These are phyloP conservation scores for Crucihimalaya himalaica DNA, from an alignment of 345 rosid genomes.

Conservation along the genomic window DNA sequence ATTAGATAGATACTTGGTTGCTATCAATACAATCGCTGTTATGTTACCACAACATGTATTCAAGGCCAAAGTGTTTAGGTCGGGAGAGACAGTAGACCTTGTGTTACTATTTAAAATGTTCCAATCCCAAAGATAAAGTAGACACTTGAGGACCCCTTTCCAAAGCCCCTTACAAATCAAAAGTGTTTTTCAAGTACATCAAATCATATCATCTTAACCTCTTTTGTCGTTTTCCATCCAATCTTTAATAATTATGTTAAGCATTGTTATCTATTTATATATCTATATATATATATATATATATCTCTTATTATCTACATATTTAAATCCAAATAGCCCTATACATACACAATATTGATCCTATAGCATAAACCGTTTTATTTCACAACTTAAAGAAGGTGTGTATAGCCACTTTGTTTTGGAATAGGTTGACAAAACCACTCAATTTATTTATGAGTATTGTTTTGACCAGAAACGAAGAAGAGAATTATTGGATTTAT, in stretches of 20 bases:
- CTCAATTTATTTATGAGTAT: no score
- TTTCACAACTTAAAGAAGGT: background rate
- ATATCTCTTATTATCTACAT: background rate
- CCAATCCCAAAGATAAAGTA: conserved; percentile 22
- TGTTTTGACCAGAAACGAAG: no score
- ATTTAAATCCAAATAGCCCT: background rate
- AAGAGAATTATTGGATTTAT: no score
- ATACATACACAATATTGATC: background rate
- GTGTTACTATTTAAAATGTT: conserved; percentile 34
- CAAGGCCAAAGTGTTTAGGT: conserved; percentile 38
- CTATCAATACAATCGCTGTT: conserved; percentile 27
- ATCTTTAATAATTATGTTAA: conserved; percentile 1
- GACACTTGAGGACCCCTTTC: conserved; percentile 31
- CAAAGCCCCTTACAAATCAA: conserved; percentile 25
- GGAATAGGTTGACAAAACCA: no score
- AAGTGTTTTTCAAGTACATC: conserved; percentile 38
- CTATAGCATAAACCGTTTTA: background rate
- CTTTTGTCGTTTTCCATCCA: conserved; percentile 34
- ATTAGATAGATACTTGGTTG: conserved; percentile 15
- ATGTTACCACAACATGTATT: conserved; percentile 31
- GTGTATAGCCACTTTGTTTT: no score
- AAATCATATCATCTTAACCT: conserved; percentile 28
- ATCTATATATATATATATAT: no score
- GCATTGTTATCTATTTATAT: background rate
- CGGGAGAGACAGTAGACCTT: conserved; percentile 35